Percentiles rank a stretch among this genome's conserved stretches.
These are phyloP conservation scores for Neurospora tetrasperma DNA, from an alignment of 495 filamentous ascomycete genomes.

Conservation along the genomic window DNA sequence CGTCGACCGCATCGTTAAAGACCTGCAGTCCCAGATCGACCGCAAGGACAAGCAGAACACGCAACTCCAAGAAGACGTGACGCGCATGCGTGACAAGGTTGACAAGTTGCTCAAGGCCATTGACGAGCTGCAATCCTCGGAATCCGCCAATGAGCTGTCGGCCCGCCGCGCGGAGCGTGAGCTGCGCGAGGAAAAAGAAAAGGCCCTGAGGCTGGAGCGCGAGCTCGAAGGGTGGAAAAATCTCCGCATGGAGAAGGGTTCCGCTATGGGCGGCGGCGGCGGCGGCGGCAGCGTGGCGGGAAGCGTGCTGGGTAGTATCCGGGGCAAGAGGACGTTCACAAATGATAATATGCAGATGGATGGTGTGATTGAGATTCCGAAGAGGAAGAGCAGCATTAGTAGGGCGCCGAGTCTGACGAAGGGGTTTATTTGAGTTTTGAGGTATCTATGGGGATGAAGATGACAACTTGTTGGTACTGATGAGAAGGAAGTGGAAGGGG, in stretches of 20 bases:
- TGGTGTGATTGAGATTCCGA: slow-evolving; percentile 40
- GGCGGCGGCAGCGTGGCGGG: slow-evolving; percentile 19
- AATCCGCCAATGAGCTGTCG: slow-evolving; percentile 67
- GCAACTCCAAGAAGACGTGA: slow-evolving; percentile 72
- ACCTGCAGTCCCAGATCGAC: slow-evolving; percentile 86
- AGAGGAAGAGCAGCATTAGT: slow-evolving; percentile 45
- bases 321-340: slow-evolving; percentile 27
- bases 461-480: neutral
- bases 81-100: slow-evolving; percentile 75
- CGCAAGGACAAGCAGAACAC: slow-evolving; percentile 75
- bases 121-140: slow-evolving; percentile 82
- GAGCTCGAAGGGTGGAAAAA: slow-evolving; percentile 83
- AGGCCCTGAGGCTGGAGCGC: slow-evolving; percentile 67
- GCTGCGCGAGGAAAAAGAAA: slow-evolving; percentile 80
- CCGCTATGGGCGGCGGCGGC: slow-evolving; percentile 17
- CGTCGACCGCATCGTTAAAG: slow-evolving; percentile 88
- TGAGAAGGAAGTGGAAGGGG: neutral
- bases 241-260: slow-evolving; percentile 52
- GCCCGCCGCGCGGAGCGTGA: slow-evolving; percentile 82
- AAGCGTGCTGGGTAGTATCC: slow-evolving; percentile 19
- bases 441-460: neutral
- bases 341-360: slow-evolving; percentile 23
- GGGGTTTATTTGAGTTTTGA: slow-evolving; percentile 37
- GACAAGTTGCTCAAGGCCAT: slow-evolving; percentile 82
- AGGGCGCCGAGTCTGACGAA: slow-evolving; percentile 44